Base-by-base conservation (phyloP, 495 filamentous ascomycete species). In the Xylaria flabelliformis region DNA sequence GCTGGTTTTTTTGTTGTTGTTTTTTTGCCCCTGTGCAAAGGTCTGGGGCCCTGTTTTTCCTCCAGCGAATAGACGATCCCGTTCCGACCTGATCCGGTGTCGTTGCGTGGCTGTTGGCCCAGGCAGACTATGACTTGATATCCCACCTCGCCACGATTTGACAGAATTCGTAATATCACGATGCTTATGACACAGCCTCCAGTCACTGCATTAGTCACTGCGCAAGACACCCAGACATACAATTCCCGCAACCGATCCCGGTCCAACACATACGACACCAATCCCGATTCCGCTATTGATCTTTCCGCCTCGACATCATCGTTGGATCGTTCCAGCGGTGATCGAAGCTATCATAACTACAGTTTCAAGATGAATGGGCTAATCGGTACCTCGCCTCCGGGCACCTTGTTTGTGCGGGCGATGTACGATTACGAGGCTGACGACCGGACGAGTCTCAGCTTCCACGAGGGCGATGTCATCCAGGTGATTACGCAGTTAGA, bases 391-490 rank as follows among this genome's bases (percentile, higher is more conserved):
- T 88, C 92, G 74, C 91, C 92, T 48, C 88, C 90, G 26, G 89
- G 94, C 73, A 90, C 91, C 73, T 90, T 97, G 83, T 98, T 94
- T 79, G 97, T 99, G 77, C 93, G 95, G 74, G 96, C 96, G 21
- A 88, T 98, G 70, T 99, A 98, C 85, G 94, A 98, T 82, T 99
- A 98, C 82, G 92, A 97, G 78, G 94, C 97, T 72, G 95, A 98
- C 81, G 96, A 99, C 83, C 90, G 92, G 74, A 98, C 96, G 50
- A 98, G 95, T 83, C 84, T 99, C 76, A 98, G 95, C 83, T 98
- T 99, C 80, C 93, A 90, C 71, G 91, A 95, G 76, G 97, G 97
- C 72, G 96, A 98, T 79, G 90, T 97, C 70, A 98, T 99, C 72
- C 94, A 98, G 83, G 96, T 99, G 75, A 92, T 99, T 71, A 99